Evolutionary conservation across 192 early-diverging fungal species (phyloP).

Genomic region (Mycoemilia scoparia): DNA sequence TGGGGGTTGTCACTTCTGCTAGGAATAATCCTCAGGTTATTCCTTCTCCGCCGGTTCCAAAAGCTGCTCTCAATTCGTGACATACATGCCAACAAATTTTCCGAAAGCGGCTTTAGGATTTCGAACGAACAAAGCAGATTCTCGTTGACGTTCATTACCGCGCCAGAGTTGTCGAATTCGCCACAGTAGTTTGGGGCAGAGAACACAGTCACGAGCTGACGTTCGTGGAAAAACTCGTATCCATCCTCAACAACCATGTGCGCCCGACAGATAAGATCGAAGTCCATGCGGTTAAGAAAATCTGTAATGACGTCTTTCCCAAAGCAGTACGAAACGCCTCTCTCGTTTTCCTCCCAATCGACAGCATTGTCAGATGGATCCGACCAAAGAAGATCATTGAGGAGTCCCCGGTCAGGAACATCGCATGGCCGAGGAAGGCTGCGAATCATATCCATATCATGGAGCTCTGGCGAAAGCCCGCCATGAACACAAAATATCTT

Average conservation of each 20-base stretch:
- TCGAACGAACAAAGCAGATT: conserved; percentile 83
- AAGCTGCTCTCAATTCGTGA: conserved; percentile 22
- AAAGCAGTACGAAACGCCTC: conserved; percentile 92
- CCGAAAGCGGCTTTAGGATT: conserved; percentile 41
- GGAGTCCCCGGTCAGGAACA: conserved; percentile 78
- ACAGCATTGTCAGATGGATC: conserved; percentile 64
- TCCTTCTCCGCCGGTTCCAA: conserved; percentile 22
- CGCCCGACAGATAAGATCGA: conserved; percentile 82
- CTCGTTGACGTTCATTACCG: conserved; percentile 83
- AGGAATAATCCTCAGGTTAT: too few species aligned
- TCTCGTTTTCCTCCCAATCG: conserved; percentile 85
- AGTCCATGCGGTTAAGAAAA: conserved; percentile 68
- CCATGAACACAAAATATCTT: conserved; percentile 96
- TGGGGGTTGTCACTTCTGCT: too few species aligned
- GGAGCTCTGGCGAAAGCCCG: conserved; percentile 60
- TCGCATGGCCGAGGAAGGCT: conserved; percentile 63
- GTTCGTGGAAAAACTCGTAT: conserved; percentile 91
- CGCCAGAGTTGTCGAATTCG: conserved; percentile 83
- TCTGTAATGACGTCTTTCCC: conserved; percentile 65
- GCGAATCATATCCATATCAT: conserved; percentile 76
- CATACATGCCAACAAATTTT: conserved; percentile 25
- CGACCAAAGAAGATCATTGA: conserved; percentile 88
- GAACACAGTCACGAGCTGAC: conserved; percentile 82
- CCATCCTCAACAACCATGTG: conserved; percentile 96
- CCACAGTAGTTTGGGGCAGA: conserved; percentile 95